Conservation (phyloP, 371 early-diverging fungal genomes). For the Mortierella sp. region DNA sequence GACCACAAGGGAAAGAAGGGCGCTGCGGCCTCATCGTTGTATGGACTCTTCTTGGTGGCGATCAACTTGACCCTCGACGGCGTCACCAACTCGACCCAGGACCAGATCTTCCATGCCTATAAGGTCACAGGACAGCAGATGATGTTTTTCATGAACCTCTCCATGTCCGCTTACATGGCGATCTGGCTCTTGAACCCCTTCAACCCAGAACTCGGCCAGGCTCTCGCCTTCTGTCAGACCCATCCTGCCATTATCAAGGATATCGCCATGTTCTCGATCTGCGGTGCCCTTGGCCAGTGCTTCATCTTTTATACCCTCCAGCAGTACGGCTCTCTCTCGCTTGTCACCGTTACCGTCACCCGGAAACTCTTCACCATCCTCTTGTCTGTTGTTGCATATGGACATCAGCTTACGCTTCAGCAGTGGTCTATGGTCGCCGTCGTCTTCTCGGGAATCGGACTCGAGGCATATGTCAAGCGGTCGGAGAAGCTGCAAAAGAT, state of each 20-base stretch:
- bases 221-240: constrained; percentile 79
- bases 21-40: constrained; percentile 62
- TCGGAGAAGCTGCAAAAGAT: constrained; percentile 52
- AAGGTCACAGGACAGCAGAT: constrained; percentile 90
- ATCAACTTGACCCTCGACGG: constrained; percentile 95
- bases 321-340: constrained; percentile 90
- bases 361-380: constrained; percentile 97
- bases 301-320: constrained; percentile 97
- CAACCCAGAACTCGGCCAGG: constrained; percentile 84
- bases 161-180: constrained; percentile 79
- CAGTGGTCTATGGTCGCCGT: constrained; percentile 92
- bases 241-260: constrained; percentile 88
- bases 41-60: constrained; percentile 86
- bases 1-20: constrained; percentile 61
- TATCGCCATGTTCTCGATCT: constrained; percentile 88
- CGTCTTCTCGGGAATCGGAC: constrained; percentile 89
- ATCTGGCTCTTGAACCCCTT: constrained; percentile 78
- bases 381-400: constrained; percentile 90
- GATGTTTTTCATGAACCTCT: constrained; percentile 98
- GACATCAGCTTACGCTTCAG: constrained; percentile 78
- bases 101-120: constrained; percentile 89
- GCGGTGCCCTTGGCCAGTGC: constrained; percentile 97
- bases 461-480: constrained; percentile 82
- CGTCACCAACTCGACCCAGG: constrained; percentile 97
- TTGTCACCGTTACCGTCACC: constrained; percentile 96